Base-by-base conservation (phyloP, 345 rosid genomes). In the Pseudoturritis turrita region DNA sequence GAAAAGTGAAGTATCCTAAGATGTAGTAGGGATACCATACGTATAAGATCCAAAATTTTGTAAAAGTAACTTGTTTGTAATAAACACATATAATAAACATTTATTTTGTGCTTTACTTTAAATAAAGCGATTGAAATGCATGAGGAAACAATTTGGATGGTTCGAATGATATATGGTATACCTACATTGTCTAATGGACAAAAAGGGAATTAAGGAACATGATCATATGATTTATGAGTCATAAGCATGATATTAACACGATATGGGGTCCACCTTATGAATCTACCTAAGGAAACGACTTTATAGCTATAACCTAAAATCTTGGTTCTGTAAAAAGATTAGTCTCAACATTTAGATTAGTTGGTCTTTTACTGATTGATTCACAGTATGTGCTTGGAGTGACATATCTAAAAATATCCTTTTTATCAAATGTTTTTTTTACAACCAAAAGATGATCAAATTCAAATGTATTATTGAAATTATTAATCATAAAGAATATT, bases 141-240 rank as follows among this genome's bases (percentile, higher is more conserved):
- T 22, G 22, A 21, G 19, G 6, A 58, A 37, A 58, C 17, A 21
- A 33, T 33, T 0, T 33, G 37, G 37, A 33, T 33, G 2, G 7
- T 12, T 37, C 1, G 13, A 7, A 58, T 7, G 39, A 23, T 41
- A 43, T 43, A 43, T n/a, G n/a, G n/a, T n/a, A n/a, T n/a, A n/a
- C 17, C 21, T 33, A 10, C 57, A 25, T 26, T 43, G 8, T 47
- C 45, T 23, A 47, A 47, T 17, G 9, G 67, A 47, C 40, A 25
- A 59, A 49, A 70, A 59, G 13, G 73, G 44, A 17, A 62, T 5
- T 40, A 28, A 25, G 46, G 55, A 53, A 62, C 70, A 63, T 72
- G 70, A 72, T 63, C 63, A 63, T 72, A 72, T 53, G 70, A 72
- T 72, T 53, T 49, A 52, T 52, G 70, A 62, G 62, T 52, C 70